Conservation (phyloP, 148 eudicot species). For the Diospyros kaki region DNA sequence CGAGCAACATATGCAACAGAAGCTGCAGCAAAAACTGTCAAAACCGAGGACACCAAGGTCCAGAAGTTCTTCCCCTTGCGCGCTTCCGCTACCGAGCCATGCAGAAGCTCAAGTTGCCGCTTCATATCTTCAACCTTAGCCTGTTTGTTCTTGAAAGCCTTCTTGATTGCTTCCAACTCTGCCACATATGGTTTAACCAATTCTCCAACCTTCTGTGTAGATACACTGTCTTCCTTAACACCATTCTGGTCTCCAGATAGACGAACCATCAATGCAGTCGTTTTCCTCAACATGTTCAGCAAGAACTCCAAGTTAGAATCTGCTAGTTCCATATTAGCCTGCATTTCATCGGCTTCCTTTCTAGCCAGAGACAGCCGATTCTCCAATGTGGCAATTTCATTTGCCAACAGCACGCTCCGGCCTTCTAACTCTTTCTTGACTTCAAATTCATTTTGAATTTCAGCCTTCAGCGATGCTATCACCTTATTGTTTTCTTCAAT, state of each 20-base stretch:
- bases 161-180: constrained; percentile 52
- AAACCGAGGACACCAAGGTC: constrained; percentile 69
- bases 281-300: constrained; percentile 39
- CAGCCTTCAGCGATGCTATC: constrained; percentile 30
- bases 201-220: constrained; percentile 23
- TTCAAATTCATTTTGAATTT: constrained; percentile 19
- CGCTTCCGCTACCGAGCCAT: constrained; percentile 42
- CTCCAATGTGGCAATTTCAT: constrained; percentile 34
- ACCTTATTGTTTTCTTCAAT: constrained; percentile 33
- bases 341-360: constrained; percentile 27
- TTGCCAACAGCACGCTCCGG: constrained; percentile 21
- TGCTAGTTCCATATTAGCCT: constrained; percentile 29
- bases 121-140: constrained; percentile 53
- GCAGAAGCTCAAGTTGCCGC: constrained; percentile 42
- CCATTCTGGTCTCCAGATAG: constrained; percentile 15
- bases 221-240: not conserved
- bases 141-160: constrained; percentile 45
- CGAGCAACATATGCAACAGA: constrained; percentile 64
- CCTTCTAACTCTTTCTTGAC: constrained; percentile 55
- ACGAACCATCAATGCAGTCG: constrained; percentile 25
- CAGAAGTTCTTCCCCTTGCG: constrained; percentile 66
- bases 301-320: constrained; percentile 31
- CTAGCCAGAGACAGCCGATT: constrained; percentile 20
- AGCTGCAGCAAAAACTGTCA: constrained; percentile 72
- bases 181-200: constrained; percentile 31